Evolutionary conservation across 2,329 filamentous ascomycete genomes (phyloP), one percentile per base, ranked within the genome.

Genomic region (Talaromyces atroroseus): DNA sequence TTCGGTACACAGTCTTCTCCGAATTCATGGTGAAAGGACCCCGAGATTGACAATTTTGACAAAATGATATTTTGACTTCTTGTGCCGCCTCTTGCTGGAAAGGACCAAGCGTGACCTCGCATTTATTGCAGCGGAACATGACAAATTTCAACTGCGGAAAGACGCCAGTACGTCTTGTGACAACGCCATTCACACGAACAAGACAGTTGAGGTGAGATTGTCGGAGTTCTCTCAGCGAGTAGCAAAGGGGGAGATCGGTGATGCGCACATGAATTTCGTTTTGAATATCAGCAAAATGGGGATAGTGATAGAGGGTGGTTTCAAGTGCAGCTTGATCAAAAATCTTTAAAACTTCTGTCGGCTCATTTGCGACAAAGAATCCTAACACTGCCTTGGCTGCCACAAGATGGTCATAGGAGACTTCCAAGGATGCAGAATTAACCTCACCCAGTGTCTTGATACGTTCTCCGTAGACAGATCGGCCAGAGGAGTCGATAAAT

Each of bases 71-170:
- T 75, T 92, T 96, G 68, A 99, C 92, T 73, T 99, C 94, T 45
- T 92, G 86, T 60, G 94, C 95, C 44, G 92, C 94, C 76, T 99
- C 94, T 68, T 99, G 94, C 69, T 96, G 92, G 78, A 96, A 99
- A 18, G 94, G 94, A 1, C 94, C 94, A 2, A 99, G 82, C 0
- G 91, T 96, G 47, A 89, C 83, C 59, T 90, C 89, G 67, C 94
- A 99, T 76, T 96, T 99, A 58, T 80, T 85, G 75, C 94, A 99
- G 76, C 96, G 90, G 68, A 99, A 97, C 76, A 96, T 96, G 76
- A 99, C 90, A 72, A 97, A 96, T 73, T 97, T 97, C 59, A 99
- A 80, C 76, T 99, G 94, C 2, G 94, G 94, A 71, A 99, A 99
- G 49, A 99, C 95, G 56, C 94, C 94, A 24, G 87, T 95, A 63